phyloP scores from a whole-genome alignment of 371 early-diverging fungal genomes.

The Syncephalastrum monosporum region DNA sequence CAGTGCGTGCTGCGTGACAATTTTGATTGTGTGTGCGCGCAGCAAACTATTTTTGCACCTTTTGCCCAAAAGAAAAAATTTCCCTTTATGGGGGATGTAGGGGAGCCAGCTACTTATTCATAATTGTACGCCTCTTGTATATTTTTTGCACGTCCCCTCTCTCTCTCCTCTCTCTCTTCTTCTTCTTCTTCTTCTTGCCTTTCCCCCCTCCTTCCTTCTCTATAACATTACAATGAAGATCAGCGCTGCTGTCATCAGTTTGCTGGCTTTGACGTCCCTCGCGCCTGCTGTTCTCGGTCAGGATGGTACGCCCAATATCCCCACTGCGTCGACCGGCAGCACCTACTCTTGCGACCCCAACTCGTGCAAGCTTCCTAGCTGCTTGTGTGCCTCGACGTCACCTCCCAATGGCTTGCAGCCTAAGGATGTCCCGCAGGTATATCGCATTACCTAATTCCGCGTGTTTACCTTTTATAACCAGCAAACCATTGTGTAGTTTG shows the following conservation, averaged over 20 bases:
- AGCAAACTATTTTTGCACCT: too few species aligned
- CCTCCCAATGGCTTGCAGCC: conserved; percentile 60
- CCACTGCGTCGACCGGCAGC: conserved; percentile 18
- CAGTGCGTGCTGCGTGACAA: too few species aligned
- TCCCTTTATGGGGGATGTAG: too few species aligned
- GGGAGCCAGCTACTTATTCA: too few species aligned
- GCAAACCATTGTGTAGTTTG: conserved; percentile 33
- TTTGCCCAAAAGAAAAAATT: too few species aligned
- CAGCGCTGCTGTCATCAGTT: conserved; percentile 26
- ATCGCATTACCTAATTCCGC: not conserved
- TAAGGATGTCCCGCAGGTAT: conserved; percentile 62
- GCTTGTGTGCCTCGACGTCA: conserved; percentile 61
- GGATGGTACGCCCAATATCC: conserved; percentile 31
- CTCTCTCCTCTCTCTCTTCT: not conserved
- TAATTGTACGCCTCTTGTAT: not conserved
- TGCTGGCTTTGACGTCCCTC: conserved; percentile 16
- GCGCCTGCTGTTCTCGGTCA: conserved; percentile 26
- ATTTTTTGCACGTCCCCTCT: not conserved
- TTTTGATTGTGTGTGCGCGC: too few species aligned
- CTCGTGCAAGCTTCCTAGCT: conserved; percentile 64
- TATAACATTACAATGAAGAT: conserved; percentile 29
- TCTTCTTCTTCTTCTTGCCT: conserved; percentile 11
- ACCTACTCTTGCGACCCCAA: conserved; percentile 58
- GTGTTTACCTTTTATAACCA: not conserved
- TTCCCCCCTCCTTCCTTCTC: conserved; percentile 11